Evolutionary conservation across 2,329 filamentous ascomycete genomes (phyloP), one percentile per base, ranked within the genome.

Genomic region (Colletotrichum gigasporum): DNA sequence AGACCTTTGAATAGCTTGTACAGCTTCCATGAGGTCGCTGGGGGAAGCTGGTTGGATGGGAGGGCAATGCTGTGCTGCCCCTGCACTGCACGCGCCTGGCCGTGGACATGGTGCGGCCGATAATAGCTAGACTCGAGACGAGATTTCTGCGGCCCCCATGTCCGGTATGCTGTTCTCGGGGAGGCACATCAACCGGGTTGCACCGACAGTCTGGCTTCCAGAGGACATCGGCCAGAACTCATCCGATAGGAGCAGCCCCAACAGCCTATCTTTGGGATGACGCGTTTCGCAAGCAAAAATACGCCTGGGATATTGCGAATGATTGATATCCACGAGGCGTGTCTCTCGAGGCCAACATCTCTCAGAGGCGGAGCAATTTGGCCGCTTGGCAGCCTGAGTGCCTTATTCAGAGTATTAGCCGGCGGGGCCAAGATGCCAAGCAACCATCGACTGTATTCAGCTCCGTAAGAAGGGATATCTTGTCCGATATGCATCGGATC

Each of bases 161-260:
- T 44, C 48, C 42, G 42, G 55, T 42, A 50, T 44, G 35, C 30
- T 35, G 42, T 32, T 20, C 41, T 60, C 41, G 55, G 61, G 47
- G 32, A 61, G 32, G 61, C 56, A 65, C 48, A 61, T 45, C 42
- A 30, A 16, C 30, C 22, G 41, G 24, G 62, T 55, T 24, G 57
- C 62, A 45, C 48, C 35, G 35, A 18, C 42, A 50, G 41, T 30
- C 20, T 62, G 57, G 56, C 41, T 28, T 52, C 18, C 20, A 42
- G 26, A 44, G 52, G 12, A 51, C 18, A n/a, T 16, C 22, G 11
- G 8, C 20, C 28, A 32, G 50, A 20, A 35, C 52, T 37, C 35
- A 32, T 65, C 50, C 28, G 35, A 55, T 55, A 16, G 6, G 9
- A 47, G 28, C 22, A 14, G 6, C 6, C 18, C 32, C 47, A 16